Evolutionary conservation across 352 stramenopile genomes (phyloP), one percentile per base, ranked within the genome.

Genomic region (Phytophthora europaea): DNA sequence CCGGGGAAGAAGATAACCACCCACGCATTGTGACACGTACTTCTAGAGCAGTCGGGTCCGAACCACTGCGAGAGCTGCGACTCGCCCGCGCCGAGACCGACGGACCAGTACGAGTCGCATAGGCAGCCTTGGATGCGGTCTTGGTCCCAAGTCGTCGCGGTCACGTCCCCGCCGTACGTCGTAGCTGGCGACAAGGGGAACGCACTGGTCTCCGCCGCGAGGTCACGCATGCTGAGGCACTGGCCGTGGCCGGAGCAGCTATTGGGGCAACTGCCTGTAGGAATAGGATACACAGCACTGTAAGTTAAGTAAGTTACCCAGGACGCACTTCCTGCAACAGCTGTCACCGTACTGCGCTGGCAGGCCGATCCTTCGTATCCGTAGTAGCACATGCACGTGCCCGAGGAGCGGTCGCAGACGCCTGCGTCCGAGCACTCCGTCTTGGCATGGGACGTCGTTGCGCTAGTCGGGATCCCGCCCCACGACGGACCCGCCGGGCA

Each of bases 21-120:
- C 7, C 18, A 43, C 31, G 18, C 28, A 20, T 40, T 15, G 18
- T 58, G 3, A 0, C 28, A 67, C 79, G 47, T 81, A 94, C 89
- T 75, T 57, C 80, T 66, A 12, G 90, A 97, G 72, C 94, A 98
- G 58, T 97, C 92, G 18, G 86, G 70, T 7, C 93, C 93, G 65
- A 98, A 98, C 83, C 88, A 98, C 73, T 98, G 73, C 3, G 90
- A 76, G 36, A 89, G 79, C 67, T 98, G 94, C 4, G 79, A 85
- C 63, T 99, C 66, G 1, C 83, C 91, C 1, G 66, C 38, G 3
- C 55, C 91, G 1, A 98, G 80, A 7, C 88, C 87, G 4, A 96
- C 90, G 0, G 72, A 33, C 88, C 88, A 96, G 4, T 78, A 82
- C 26, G 89, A 96, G 61, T 96, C 89, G 52, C 89, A 96, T 18